Conservation (phyloP, 2,329 filamentous ascomycete species). For the Colletotrichum cordylinicola region DNA sequence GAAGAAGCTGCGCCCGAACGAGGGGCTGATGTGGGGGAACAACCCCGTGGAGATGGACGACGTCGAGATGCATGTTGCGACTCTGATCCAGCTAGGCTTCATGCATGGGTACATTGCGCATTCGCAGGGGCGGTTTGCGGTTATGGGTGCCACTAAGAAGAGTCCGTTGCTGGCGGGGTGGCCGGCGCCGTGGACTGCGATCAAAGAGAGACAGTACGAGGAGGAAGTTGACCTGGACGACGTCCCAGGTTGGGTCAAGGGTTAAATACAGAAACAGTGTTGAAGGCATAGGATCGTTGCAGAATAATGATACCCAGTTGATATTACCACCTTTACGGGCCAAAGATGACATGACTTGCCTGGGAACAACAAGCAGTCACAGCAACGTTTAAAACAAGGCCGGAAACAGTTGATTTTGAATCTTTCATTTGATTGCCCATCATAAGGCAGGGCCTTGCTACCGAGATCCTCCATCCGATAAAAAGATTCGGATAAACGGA, state of each 20-base stretch:
- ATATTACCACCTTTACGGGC: neutral
- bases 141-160: constrained; percentile 74
- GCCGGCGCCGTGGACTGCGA: constrained; percentile 74
- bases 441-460: neutral
- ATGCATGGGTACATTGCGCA: constrained; percentile 87
- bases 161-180: constrained; percentile 75
- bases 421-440: neutral
- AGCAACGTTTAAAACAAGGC: neutral
- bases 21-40: constrained; percentile 70
- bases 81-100: constrained; percentile 80
- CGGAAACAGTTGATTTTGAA: neutral
- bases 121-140: constrained; percentile 77
- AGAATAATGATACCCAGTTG: constrained; percentile 18
- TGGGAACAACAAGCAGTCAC: neutral
- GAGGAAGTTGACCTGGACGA: constrained; percentile 66
- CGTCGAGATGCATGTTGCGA: constrained; percentile 79
- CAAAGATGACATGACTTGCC: neutral
- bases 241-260: constrained; percentile 79
- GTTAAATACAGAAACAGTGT: constrained; percentile 22
- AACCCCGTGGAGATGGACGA: constrained; percentile 64
- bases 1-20: constrained; percentile 58
- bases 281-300: neutral
- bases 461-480: neutral
- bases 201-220: constrained; percentile 64
- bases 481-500: neutral